These are phyloP conservation scores for Venturia pyrina DNA, from an alignment of 2,329 filamentous ascomycete species.

Conservation along the genomic window DNA sequence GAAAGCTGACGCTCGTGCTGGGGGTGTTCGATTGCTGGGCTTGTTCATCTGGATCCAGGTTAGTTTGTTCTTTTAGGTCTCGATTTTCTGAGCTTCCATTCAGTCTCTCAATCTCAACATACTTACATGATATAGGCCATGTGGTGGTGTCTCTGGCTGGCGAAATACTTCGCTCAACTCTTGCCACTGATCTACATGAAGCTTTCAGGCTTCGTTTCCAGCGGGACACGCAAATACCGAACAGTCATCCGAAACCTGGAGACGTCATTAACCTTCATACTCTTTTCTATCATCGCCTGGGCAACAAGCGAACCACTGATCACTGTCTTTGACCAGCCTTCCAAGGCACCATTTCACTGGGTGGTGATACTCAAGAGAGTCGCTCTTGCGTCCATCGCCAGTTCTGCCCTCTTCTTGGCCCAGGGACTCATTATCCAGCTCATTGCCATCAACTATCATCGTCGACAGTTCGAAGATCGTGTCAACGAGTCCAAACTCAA, in stretches of 20 bases:
- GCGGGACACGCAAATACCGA: slow-evolving; percentile 13
- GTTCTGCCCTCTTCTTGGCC: slow-evolving; percentile 52
- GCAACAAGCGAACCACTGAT: slow-evolving; percentile 11
- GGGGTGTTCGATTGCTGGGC: slow-evolving; percentile 40
- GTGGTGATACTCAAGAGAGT: slow-evolving; percentile 24
- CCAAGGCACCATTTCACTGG: slow-evolving; percentile 1
- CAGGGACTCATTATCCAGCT: slow-evolving; percentile 63
- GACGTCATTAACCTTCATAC: slow-evolving; percentile 11
- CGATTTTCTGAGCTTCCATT: too few species aligned
- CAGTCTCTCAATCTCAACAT: too few species aligned
- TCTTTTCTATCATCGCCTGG: slow-evolving; percentile 9
- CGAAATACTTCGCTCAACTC: slow-evolving; percentile 12
- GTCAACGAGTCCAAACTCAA: slow-evolving; percentile 75
- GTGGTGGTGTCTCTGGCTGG: slow-evolving; percentile 11
- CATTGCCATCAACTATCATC: slow-evolving; percentile 63
- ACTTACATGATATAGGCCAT: slow-evolving; percentile 43
- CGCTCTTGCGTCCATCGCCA: slow-evolving; percentile 51
- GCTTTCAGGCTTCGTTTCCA: slow-evolving; percentile 12
- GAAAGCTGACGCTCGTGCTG: slow-evolving; percentile 19
- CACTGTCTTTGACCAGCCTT: slow-evolving; percentile 6
- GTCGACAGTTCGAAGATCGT: slow-evolving; percentile 58
- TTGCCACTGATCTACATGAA: slow-evolving; percentile 13
- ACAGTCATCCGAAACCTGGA: slow-evolving; percentile 10
- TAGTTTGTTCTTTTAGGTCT: background rate
- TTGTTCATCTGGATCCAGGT: slow-evolving; percentile 62